Percentiles rank a stretch among this genome's conserved stretches.
Conservation (phyloP, 2,329 filamentous ascomycete genomes). For the Ambrosiella beaveri region DNA sequence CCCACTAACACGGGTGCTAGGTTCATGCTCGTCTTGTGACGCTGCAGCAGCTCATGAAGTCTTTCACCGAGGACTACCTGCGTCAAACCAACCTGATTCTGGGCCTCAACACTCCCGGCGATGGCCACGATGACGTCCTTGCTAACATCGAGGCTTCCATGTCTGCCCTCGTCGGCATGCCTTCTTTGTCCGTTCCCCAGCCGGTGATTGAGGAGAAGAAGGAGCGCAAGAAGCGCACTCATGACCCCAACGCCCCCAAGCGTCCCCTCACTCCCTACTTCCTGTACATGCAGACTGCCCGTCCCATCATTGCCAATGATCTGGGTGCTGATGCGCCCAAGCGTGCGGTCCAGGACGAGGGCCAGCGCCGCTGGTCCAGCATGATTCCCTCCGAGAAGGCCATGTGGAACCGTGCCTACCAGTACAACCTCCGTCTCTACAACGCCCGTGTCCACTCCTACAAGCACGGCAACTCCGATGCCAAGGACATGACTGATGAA, state of each 20-base stretch:
- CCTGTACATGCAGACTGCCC: conserved; percentile 78
- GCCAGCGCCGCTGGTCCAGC: conserved; percentile 67
- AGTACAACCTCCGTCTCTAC: conserved; percentile 49
- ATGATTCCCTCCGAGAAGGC: conserved; percentile 60
- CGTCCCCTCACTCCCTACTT: conserved; percentile 88
- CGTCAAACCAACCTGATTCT: conserved; percentile 76
- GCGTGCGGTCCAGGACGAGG: conserved; percentile 75
- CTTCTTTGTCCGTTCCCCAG: conserved; percentile 19
- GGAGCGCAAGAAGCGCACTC: conserved; percentile 73
- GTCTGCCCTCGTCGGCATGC: conserved; percentile 30
- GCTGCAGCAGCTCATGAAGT: conserved; percentile 62
- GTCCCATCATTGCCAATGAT: conserved; percentile 64
- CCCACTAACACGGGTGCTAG: conserved; percentile 21
- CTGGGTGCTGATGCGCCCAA: conserved; percentile 61
- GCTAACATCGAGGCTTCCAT: conserved; percentile 34
- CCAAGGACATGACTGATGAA: conserved; percentile 43
- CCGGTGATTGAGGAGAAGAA: conserved; percentile 49
- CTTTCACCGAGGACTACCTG: conserved; percentile 68
- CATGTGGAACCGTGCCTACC: conserved; percentile 49
- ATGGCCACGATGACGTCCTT: conserved; percentile 27
- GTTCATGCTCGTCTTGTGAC: conserved; percentile 46
- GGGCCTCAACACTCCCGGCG: conserved; percentile 37
- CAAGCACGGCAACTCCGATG: conserved; percentile 39
- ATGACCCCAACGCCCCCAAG: conserved; percentile 90
- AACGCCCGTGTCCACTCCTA: conserved; percentile 48